These are phyloP conservation scores for Geosmithia morbida DNA, from an alignment of 2,329 filamentous ascomycete species.

Conservation along the genomic window DNA sequence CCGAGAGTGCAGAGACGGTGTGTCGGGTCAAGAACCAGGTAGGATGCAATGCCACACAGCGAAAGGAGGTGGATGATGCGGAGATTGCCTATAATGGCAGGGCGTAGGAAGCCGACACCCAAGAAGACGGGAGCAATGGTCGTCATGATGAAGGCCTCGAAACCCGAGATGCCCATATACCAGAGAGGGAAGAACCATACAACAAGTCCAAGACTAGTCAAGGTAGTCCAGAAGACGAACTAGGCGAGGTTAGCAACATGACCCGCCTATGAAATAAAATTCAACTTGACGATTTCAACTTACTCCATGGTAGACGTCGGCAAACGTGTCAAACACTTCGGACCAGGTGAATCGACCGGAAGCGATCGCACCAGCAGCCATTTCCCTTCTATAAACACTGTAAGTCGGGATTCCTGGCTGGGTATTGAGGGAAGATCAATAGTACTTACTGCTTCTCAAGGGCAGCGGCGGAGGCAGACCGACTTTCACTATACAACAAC, in stretches of 20 bases:
- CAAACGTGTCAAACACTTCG: conserved; percentile 64
- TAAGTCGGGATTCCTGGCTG: conserved; percentile 6
- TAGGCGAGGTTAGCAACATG: conserved; percentile 18
- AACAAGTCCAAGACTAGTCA: conserved; percentile 76
- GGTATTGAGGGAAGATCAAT: not conserved
- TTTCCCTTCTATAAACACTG: conserved; percentile 49
- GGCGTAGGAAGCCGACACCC: conserved; percentile 53
- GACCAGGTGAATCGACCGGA: conserved; percentile 57
- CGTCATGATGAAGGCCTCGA: conserved; percentile 77
- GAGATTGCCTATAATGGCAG: conserved; percentile 52
- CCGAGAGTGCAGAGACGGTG: conserved; percentile 68
- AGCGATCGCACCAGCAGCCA: conserved; percentile 56
- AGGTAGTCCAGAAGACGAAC: conserved; percentile 92
- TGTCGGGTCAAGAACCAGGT: conserved; percentile 57
- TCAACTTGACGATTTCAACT: conserved; percentile 13
- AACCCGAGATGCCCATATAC: conserved; percentile 98
- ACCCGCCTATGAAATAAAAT: not conserved
- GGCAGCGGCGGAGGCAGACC: conserved; percentile 30
- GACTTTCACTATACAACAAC: conserved; percentile 27
- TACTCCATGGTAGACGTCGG: conserved; percentile 87
- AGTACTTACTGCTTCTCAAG: conserved; percentile 61
- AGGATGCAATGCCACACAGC: conserved; percentile 65
- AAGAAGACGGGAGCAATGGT: conserved; percentile 73
- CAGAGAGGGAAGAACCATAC: conserved; percentile 98
- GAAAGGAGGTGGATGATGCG: conserved; percentile 63